Base-by-base conservation (phyloP, 78 protist genomes). In the Polysphondylium violaceum region DNA sequence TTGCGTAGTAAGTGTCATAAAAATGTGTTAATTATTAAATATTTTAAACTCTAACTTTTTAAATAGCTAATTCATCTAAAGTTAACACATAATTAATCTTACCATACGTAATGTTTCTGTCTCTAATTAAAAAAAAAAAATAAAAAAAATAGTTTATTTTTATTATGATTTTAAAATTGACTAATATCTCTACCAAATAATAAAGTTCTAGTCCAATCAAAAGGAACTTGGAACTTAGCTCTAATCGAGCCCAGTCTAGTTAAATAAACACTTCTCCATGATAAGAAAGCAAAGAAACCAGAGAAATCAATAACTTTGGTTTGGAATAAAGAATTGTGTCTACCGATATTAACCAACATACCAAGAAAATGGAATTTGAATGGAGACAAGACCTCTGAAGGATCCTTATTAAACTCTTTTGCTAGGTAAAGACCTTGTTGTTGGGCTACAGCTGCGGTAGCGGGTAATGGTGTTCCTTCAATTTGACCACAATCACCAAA, bases 241-340 rank as follows among this genome's bases (percentile, higher is more conserved):
- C 96, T 65, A 12, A 86, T 2, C 9, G 93, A 75, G 43, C 87
- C 95, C 5, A 93, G 58, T 71, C 93, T 94, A 3, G 97, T 86
- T 25, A 96, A 67, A 74, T 96, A 96, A 11, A 95, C 98, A 38
- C 74, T 36, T 36, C 96, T 59, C 98, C 98, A 96, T 3, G 86
- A n/a, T 63, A 25, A 25, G 1, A 78, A 94, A 12, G 95, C 92
- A 14, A 53, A 6, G 9, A 90, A 53, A 27, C 98, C 98, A 47
- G 76, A 44, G 5, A 74, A 35, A 55, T 87, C 56, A 43, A 69
- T 36, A 31, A 27, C 17, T 3, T 36, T 33, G 3, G 73, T 86
- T 75, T 74, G 71, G 0, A 53, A 33, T 7, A 86, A 58, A 61
- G 94, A 93, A 11, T 25, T 35, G 31, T 86, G 36, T 17, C 44